Base-by-base conservation (phyloP, 257 asterid genomes). In the Asclepias syriaca region DNA sequence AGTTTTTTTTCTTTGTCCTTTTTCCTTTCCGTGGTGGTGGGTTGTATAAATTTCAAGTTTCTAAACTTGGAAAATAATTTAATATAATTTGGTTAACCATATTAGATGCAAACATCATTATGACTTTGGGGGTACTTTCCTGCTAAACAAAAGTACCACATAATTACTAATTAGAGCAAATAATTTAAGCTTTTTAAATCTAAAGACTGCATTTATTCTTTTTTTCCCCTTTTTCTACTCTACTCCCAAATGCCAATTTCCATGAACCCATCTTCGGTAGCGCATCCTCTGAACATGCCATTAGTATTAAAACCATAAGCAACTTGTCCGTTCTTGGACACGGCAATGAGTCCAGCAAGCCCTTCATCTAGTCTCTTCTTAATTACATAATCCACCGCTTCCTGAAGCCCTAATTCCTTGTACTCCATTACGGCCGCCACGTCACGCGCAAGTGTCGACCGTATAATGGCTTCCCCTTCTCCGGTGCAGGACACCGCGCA, bases 391-490 rank as follows among this genome's bases (percentile, higher is more conserved):
- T 94, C 95, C 77, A 90, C 98, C 2, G 98, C 99, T 58, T 85
- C 93, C 70, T 90, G 96, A 13, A 94, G 92, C 8, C 87, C 75
- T n/a, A 91, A 37, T 3, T 81, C 97, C 77, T 87, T 91, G 64
- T 91, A 94, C 84, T 94, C 99, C 97, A 94, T 94, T 68, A 94
- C 71, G 0, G 98, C 99, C 14, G 99, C 96, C 84, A 91, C 98
- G 34, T 94, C 99, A 0, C 99, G 97, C 0, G 98, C 99, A 8
- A 94, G 88, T 19, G 99, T 94, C 7, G 96, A 95, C 1, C 99
- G 96, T 58, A 94, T 88, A 76, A 94, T 94, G 24, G 99, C 99
- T 79, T 94, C 99, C 0, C 99, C 99, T 57, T 94, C 99, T 0
- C 99, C 99, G 0, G 99, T 94, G 86, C 99, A 94, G 7, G 99